These are phyloP conservation scores for Poteriospumella lacustris DNA, from an alignment of 108 stramenopile genomes.

Conservation along the genomic window DNA sequence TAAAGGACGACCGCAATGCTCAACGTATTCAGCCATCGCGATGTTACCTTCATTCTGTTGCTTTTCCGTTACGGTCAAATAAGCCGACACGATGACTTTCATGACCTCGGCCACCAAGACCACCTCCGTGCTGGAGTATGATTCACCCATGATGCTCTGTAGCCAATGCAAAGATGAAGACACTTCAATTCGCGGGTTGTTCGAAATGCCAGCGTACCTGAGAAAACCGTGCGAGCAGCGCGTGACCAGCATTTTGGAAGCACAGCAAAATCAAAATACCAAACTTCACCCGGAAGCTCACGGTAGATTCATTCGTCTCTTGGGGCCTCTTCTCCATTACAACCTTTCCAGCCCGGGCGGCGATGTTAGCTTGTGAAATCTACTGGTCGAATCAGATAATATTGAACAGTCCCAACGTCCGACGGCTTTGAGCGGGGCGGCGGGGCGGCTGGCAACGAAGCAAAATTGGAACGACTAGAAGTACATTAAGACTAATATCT, in stretches of 20 bases:
- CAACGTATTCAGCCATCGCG: not conserved
- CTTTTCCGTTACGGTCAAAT: not conserved
- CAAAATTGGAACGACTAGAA: too few relatives aligned
- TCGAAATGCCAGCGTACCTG: slow-evolving; percentile 33
- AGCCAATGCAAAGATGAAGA: not conserved
- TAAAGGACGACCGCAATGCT: not conserved
- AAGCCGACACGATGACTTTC: slow-evolving; percentile 1
- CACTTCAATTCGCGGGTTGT: not conserved
- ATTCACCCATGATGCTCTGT: slow-evolving; percentile 47
- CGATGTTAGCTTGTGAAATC: too few relatives aligned
- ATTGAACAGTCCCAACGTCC: too few relatives aligned
- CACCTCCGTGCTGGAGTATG: slow-evolving; percentile 22
- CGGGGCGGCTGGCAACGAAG: too few relatives aligned
- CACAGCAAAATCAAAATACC: slow-evolving; percentile 34
- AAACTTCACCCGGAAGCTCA: slow-evolving; percentile 19
- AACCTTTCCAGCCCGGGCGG: too few relatives aligned
- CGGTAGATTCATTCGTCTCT: not conserved
- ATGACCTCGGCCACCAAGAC: slow-evolving; percentile 21
- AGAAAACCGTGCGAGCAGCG: slow-evolving; percentile 72
- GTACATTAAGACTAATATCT: too few relatives aligned
- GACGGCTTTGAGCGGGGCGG: too few relatives aligned
- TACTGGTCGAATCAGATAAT: too few relatives aligned
- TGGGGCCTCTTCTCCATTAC: not conserved
- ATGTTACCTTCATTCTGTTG: not conserved
- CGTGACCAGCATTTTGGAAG: slow-evolving; percentile 60